A percentile compares a stretch with the other conserved stretches of the same genome.
Evolutionary conservation across 2,329 filamentous ascomycete species (phyloP).

Genomic region (Chaetomium sp.): DNA sequence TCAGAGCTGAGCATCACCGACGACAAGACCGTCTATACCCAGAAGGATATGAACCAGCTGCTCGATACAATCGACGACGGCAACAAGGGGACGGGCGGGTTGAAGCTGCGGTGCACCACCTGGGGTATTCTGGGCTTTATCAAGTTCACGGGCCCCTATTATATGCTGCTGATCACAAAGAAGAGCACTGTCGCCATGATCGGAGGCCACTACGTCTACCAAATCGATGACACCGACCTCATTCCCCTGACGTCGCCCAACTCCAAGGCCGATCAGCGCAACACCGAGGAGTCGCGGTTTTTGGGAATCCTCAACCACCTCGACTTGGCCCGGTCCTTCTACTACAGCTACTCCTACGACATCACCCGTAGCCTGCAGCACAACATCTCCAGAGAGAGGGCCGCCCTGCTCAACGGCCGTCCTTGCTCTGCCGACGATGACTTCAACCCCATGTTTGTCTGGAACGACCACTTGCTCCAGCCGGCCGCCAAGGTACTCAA

Average conservation of each 20-base stretch:
- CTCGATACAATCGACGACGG: constrained; percentile 93
- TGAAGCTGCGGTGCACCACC: constrained; percentile 84
- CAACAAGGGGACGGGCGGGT: constrained; percentile 84
- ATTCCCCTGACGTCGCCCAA: constrained; percentile 80
- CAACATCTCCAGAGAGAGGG: constrained; percentile 82
- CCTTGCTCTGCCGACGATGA: constrained; percentile 62
- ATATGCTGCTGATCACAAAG: constrained; percentile 96
- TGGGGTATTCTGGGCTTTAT: constrained; percentile 97
- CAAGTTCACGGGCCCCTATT: constrained; percentile 91
- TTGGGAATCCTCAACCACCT: constrained; percentile 86
- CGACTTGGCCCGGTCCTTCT: constrained; percentile 88
- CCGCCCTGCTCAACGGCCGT: constrained; percentile 66
- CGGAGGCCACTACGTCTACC: constrained; percentile 93
- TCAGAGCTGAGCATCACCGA: constrained; percentile 80
- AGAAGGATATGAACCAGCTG: constrained; percentile 90
- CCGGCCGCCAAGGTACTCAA: constrained; percentile 71
- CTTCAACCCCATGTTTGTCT: constrained; percentile 95
- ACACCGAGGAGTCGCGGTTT: constrained; percentile 87
- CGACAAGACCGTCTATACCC: constrained; percentile 92
- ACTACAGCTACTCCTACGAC: constrained; percentile 98
- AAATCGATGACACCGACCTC: constrained; percentile 90
- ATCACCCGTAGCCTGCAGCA: constrained; percentile 89
- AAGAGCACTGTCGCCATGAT: constrained; percentile 95
- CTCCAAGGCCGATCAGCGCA: constrained; percentile 73
- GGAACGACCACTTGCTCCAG: constrained; percentile 87